Conservation (phyloP, 2,329 filamentous ascomycete species). For the Pseudovirgaria hyperparasitica region DNA sequence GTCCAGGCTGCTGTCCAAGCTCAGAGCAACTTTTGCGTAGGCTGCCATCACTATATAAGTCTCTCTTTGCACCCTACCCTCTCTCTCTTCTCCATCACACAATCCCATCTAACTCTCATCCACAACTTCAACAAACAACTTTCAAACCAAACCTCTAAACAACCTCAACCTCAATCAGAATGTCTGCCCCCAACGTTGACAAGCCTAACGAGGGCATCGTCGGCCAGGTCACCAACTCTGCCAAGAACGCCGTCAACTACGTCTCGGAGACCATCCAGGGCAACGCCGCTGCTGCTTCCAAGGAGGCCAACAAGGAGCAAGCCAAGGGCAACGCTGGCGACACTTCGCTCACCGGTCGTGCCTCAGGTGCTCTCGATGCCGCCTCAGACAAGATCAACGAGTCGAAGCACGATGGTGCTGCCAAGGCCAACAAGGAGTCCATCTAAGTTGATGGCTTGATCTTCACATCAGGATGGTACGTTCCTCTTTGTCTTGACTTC, state of each 20-base stretch:
- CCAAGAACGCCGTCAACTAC: slow-evolving; percentile 53
- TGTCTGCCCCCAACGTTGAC: slow-evolving; percentile 32
- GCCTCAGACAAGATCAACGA: slow-evolving; percentile 40
- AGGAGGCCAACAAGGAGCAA: slow-evolving; percentile 55
- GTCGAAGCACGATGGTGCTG: slow-evolving; percentile 36
- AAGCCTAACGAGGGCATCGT: slow-evolving; percentile 31
- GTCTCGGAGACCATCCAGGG: slow-evolving; percentile 52
- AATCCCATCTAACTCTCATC: not conserved
- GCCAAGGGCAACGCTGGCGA: slow-evolving; percentile 48
- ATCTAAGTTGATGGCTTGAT: too few species aligned
- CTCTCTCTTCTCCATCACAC: not conserved
- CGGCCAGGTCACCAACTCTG: slow-evolving; percentile 26
- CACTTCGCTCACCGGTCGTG: slow-evolving; percentile 40
- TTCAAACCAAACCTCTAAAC: slow-evolving; percentile 4
- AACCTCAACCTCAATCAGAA: slow-evolving; percentile 15
- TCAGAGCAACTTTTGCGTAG: too few species aligned
- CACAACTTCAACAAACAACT: slow-evolving; percentile 6
- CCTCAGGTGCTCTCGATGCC: slow-evolving; percentile 39
- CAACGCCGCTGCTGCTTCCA: slow-evolving; percentile 42
- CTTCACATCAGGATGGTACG: too few species aligned
- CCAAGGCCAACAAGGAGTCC: slow-evolving; percentile 37
- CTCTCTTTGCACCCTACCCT: too few species aligned
- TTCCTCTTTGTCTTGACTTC: too few species aligned
- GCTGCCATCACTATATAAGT: too few species aligned
- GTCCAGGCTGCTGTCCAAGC: too few species aligned